phyloP scores from a whole-genome alignment of 2,329 filamentous ascomycete genomes.

The Diplodia corticola region DNA sequence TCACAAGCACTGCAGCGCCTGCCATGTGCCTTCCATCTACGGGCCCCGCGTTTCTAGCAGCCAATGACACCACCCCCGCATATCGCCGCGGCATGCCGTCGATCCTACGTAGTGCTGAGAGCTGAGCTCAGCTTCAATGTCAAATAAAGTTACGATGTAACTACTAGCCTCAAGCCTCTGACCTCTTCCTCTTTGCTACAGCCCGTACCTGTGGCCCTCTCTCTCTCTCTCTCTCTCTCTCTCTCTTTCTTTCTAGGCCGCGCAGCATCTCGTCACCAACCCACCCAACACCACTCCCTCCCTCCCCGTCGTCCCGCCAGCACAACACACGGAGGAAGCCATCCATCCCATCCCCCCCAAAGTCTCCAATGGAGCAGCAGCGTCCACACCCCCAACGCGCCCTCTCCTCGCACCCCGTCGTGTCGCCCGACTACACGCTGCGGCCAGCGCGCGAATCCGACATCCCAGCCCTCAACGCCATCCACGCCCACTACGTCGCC shows the following conservation, averaged over 20 bases:
- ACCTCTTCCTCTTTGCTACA: not conserved
- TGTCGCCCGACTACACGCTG: constrained; percentile 35
- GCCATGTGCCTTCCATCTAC: too few species aligned
- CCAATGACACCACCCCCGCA: not conserved
- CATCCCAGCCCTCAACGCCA: constrained; percentile 37
- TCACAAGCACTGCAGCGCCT: not conserved
- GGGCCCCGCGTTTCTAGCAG: not conserved
- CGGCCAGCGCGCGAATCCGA: constrained; percentile 36
- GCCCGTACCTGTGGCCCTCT: not conserved
- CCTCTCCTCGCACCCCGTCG: constrained; percentile 21
- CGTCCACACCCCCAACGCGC: not conserved
- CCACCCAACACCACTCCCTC: not conserved
- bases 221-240: too few species aligned
- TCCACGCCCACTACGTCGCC: constrained; percentile 41
- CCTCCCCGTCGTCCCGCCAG: too few species aligned
- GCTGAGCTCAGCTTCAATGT: not conserved
- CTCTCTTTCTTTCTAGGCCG: too few species aligned
- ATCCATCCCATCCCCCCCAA: too few species aligned
- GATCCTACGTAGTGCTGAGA: not conserved
- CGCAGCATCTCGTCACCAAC: not conserved
- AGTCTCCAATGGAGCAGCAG: not conserved
- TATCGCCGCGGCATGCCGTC: not conserved
- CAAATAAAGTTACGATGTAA: not conserved
- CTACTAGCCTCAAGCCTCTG: not conserved
- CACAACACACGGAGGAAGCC: too few species aligned